Evolutionary conservation across 169 alveolate genomes (phyloP).

Genomic region (Plasmodium ovale): DNA sequence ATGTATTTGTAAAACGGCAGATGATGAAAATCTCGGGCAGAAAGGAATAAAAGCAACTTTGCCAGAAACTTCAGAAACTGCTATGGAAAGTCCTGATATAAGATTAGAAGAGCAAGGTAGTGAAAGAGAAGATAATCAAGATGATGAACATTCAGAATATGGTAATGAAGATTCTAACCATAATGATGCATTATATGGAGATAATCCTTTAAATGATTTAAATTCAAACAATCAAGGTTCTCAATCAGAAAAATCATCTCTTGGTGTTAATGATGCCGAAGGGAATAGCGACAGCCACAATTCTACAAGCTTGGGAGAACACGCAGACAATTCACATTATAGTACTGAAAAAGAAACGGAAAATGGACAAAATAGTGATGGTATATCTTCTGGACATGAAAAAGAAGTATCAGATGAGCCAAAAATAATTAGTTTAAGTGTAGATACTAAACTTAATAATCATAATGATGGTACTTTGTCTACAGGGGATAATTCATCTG

Average conservation of each 20-base stretch:
- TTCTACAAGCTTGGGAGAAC: no score
- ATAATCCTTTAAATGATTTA: not conserved
- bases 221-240: not conserved
- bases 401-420: no score
- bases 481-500: not conserved
- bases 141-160: not conserved
- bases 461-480: not conserved
- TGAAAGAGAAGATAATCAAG: not conserved
- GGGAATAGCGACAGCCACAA: not conserved
- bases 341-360: no score
- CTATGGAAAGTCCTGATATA: not conserved
- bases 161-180: not conserved
- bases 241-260: not conserved
- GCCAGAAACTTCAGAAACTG: no score
- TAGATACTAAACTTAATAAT: not conserved
- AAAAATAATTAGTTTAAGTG: not conserved
- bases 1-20: constrained; percentile 1
- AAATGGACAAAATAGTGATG: no score
- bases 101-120: not conserved
- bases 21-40: no score
- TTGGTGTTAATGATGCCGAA: not conserved
- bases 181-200: not conserved
- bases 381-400: no score
- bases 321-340: no score
- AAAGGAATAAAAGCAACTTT: no score